A percentile compares a stretch with the other conserved stretches of the same genome.
These are phyloP conservation scores for Anthoceros angustus DNA, from an alignment of 225 moss, liverwort and hornwort genomes.

Conservation along the genomic window DNA sequence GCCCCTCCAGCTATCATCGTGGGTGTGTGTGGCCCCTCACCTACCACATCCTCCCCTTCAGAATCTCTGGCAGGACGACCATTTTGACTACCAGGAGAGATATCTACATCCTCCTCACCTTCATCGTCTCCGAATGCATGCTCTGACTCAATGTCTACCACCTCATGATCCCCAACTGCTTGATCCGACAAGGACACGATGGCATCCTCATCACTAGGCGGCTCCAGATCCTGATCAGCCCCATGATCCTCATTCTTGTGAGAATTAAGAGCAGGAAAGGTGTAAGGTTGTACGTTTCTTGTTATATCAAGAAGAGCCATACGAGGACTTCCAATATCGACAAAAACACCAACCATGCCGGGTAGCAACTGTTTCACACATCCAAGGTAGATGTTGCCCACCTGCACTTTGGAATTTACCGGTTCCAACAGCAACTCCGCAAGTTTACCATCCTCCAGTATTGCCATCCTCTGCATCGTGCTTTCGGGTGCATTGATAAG, in stretches of 20 bases:
- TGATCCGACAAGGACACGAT: conserved; percentile 20
- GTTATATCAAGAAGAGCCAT: conserved; percentile 82
- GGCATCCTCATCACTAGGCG: neutral
- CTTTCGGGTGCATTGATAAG: conserved; percentile 93
- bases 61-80: neutral
- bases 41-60: conserved; percentile 18
- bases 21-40: conserved; percentile 7
- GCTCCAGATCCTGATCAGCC: conserved; percentile 18
- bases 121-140: conserved; percentile 19
- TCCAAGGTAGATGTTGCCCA: conserved; percentile 89
- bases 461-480: conserved; percentile 98
- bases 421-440: conserved; percentile 90
- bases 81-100: neutral
- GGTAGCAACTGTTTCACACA: conserved; percentile 85
- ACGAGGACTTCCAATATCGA: conserved; percentile 79
- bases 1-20: conserved; percentile 19
- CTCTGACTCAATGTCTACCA: conserved; percentile 22
- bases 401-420: conserved; percentile 80
- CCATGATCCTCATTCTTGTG: conserved; percentile 12
- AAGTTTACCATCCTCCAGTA: conserved; percentile 75
- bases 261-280: conserved; percentile 44
- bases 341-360: conserved; percentile 90
- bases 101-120: conserved; percentile 12
- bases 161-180: conserved; percentile 10
- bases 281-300: conserved; percentile 79